Base-by-base conservation (phyloP, 2,329 filamentous ascomycete genomes). In the Diplodia intermedia region DNA sequence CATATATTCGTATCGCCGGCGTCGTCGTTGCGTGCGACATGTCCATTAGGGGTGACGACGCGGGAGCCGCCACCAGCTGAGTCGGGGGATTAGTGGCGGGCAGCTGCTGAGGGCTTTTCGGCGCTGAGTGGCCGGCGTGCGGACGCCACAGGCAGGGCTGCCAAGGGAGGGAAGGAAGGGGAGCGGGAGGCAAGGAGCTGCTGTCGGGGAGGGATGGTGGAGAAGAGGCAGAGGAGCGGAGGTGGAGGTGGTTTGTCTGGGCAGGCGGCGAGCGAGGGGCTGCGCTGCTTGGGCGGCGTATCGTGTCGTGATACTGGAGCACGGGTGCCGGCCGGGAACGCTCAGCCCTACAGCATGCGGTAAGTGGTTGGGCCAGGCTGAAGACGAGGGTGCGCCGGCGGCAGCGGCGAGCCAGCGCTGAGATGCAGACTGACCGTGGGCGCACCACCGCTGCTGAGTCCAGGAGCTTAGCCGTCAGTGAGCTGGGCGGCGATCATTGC, bases 1-100 rank as follows among this genome's bases (percentile, higher is more conserved):
- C 79, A 79, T 80, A 78, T 77, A 81, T 75, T 70, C 74, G 78
- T 67, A 81, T 81, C 65, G 79, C 79, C 71, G 79, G 79, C 66
- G 79, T 77, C 38, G 70, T 55, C 57, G 73, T 73, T 63, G 76
- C 72, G 70, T 77, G 74, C 69, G 75, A 76, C 74, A 76, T 77
- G 71, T 72, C 74, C 73, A 74, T 72, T 63, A 67, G 63, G 69
- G 65, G 70, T 70, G 65, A 69, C 65, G 71, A 71, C 70, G 71
- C 71, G 73, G 68, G 70, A 73, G 76, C 43, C 55, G 66, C 76
- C 73, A 77, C 76, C 73, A 78, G 75, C 77, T 79, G 78, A 78
- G 62, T 71, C 53, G 69, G 62, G 66, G 56, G 56, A 60, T 50
- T 53, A 55, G 57, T 68, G 66, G 66, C 65, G 65, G 65, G 53